Base-by-base conservation (phyloP, 768 basidiomycete species). In the Mycena belliarum region DNA sequence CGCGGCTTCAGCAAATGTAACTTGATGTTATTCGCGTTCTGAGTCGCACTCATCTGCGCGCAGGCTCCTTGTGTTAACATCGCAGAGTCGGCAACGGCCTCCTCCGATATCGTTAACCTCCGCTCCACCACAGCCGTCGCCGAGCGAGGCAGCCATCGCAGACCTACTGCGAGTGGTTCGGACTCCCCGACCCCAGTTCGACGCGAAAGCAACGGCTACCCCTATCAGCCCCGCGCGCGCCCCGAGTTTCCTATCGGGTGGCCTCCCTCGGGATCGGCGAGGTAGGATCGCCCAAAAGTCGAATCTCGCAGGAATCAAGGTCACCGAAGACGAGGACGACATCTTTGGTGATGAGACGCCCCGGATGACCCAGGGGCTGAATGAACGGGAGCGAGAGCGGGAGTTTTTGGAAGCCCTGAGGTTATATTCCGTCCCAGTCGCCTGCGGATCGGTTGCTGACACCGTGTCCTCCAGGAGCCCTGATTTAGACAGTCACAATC, bases 1-100 rank as follows among this genome's bases (percentile, higher is more conserved):
- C 90, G 18, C 81, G 89, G 23, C 70, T 93, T 21, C 90, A 91
- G 61, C 91, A 93, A 70, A 93, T 93, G 91, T 89, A 65, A 47
- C 82, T 64, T 7, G 28, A 8, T 41, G 45, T 6, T 14, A 21
- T 21, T 10, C 12, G 40, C 9, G 23, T 65, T 15, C 41, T 29
- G 21, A n/a, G 41, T 15, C 12, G 38, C 24, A 35, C 25, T 5
- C 25, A n/a, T 47, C 49, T 64, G 28, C 20, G 50, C 25, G 44
- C 58, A 90, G 87, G 87, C 75, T 91, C 20, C 85, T 91, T 24
- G 88, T 92, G 8, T 79, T 92, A 5, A 82, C 85, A 25, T 87
- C 90, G 2, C 87, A 89, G 68, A 79, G 79, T 59, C 79, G 85
- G n/a, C 80, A 80, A 35, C 75, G 83, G 10, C 79, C 82, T 0